Percentiles rank a stretch among this genome's conserved stretches.
phyloP scores from a whole-genome alignment of 2,329 filamentous ascomycete genomes.

The Rhynchosporium agropyri region DNA sequence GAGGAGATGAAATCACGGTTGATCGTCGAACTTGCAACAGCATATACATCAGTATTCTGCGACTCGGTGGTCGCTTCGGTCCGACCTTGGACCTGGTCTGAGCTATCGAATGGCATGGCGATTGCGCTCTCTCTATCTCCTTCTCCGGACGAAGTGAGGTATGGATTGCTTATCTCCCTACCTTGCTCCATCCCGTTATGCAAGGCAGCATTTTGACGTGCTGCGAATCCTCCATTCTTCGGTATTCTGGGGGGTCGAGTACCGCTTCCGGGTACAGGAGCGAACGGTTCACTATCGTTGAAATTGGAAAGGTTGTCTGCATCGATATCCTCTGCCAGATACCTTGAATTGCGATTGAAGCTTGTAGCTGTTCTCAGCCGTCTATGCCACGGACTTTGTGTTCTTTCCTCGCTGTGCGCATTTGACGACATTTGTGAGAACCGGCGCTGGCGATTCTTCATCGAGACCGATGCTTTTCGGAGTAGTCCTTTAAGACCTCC shows the following conservation, averaged over 20 bases:
- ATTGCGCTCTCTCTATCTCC: constrained; percentile 67
- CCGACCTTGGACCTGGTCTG: constrained; percentile 22
- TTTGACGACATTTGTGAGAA: constrained; percentile 34
- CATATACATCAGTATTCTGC: not conserved
- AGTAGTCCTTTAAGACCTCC: constrained; percentile 37
- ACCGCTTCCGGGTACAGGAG: constrained; percentile 44
- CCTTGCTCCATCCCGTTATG: constrained; percentile 8
- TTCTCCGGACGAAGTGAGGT: constrained; percentile 22
- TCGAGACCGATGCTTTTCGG: constrained; percentile 39
- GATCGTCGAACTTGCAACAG: constrained; percentile 41
- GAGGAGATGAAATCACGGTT: constrained; percentile 60
- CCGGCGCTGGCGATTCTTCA: constrained; percentile 38
- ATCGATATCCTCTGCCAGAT: constrained; percentile 27
- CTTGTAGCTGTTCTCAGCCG: constrained; percentile 40
- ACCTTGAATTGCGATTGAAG: constrained; percentile 39
- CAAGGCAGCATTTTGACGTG: constrained; percentile 53
- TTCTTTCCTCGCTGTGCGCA: constrained; percentile 30
- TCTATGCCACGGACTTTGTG: constrained; percentile 37
- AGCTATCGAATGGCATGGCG: constrained; percentile 54
- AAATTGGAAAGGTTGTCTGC: constrained; percentile 30
- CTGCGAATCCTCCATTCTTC: constrained; percentile 60
- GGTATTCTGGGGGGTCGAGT: constrained; percentile 63
- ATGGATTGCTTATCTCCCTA: constrained; percentile 1
- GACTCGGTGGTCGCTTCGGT: not conserved
- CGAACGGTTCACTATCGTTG: constrained; percentile 27